These are phyloP conservation scores for Inga laurina DNA, from an alignment of 306 rosid species.

Conservation along the genomic window DNA sequence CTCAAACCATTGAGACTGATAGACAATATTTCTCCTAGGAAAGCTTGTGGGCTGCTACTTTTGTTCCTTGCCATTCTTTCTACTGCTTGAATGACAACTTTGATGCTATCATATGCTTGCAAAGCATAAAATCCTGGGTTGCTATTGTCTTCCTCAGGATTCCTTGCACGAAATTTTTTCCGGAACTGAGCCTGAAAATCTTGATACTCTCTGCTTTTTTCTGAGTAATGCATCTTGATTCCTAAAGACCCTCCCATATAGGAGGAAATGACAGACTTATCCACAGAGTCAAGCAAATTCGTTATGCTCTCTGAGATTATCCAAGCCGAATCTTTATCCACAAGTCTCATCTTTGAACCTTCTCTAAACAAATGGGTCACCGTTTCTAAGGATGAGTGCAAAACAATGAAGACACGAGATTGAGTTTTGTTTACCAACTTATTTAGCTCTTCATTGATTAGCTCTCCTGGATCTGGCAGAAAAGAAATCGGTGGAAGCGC, in stretches of 20 bases:
- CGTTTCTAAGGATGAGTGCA: constrained; percentile 55
- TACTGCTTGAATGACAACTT: constrained; percentile 46
- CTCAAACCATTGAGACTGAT: constrained; percentile 54
- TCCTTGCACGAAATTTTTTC: constrained; percentile 28
- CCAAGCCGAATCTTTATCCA: constrained; percentile 63
- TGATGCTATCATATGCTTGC: constrained; percentile 65
- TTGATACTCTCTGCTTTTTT: constrained; percentile 34
- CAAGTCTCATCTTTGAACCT: constrained; percentile 59
- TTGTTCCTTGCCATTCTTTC: constrained; percentile 27
- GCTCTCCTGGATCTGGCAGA: constrained; percentile 37
- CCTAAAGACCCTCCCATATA: constrained; percentile 69
- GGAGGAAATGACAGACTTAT: constrained; percentile 43
- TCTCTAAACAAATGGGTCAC: constrained; percentile 56
- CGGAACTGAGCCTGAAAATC: constrained; percentile 44
- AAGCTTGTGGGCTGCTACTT: constrained; percentile 11
- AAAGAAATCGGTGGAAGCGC: constrained; percentile 57
- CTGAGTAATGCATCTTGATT: constrained; percentile 55
- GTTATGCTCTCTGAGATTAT: constrained; percentile 60
- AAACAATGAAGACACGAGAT: constrained; percentile 66
- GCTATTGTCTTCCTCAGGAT: constrained; percentile 50
- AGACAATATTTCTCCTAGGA: constrained; percentile 31
- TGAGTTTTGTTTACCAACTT: constrained; percentile 44
- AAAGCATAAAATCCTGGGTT: constrained; percentile 60
- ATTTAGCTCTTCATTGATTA: constrained; percentile 42
- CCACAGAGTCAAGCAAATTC: constrained; percentile 49